Base-by-base conservation (phyloP, 1,284 basidiomycete species). In the Thecaphora thlaspeos region DNA sequence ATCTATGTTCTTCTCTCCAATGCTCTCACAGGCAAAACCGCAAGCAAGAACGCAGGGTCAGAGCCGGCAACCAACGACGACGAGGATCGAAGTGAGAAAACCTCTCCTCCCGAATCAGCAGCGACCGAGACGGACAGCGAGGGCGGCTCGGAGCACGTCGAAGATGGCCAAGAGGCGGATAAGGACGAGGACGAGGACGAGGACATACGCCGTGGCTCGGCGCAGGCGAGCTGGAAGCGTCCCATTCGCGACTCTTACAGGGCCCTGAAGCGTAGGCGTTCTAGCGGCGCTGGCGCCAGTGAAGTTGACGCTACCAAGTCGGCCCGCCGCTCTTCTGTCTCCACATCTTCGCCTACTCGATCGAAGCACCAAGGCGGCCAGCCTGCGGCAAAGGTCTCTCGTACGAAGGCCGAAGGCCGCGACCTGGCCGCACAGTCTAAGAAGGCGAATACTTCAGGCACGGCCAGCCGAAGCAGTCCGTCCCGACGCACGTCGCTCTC, bases 211-310 rank as follows among this genome's bases (percentile, higher is more conserved):
- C 38, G 50, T 42, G 58, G 50, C 34, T 55, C 18, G 53, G 55
- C 11, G 55, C 55, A 18, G 32, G 55, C 15, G 53, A 47, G 28
- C 53, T 52, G 18, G 23, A 34, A 24, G 51, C 24, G 10, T 44
- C 46, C 19, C 46, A 45, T 34, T 55, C 22, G 19, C 54, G 55
- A 19, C 51, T 57, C 21, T 41, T 42, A 22, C 49, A 62, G 21
- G 58, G 50, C n/a, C 44, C 44, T 15, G 32, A 3, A 50, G 43
- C 41, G 43, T 47, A 42, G 52, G 55, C 32, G 42, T 5, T 5
- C 15, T 36, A 8, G 41, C 34, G 18, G 21, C 19, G 8, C 22
- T 21, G n/a, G 18, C 37, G 4, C 48, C 38, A 21, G 11, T 15
- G 28, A 17, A 40, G 43, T 38, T 45, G 48, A 17, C 45, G 19